Conservation (phyloP, 108 stramenopile genomes). For the Mayamaea pseudoterrestris region DNA sequence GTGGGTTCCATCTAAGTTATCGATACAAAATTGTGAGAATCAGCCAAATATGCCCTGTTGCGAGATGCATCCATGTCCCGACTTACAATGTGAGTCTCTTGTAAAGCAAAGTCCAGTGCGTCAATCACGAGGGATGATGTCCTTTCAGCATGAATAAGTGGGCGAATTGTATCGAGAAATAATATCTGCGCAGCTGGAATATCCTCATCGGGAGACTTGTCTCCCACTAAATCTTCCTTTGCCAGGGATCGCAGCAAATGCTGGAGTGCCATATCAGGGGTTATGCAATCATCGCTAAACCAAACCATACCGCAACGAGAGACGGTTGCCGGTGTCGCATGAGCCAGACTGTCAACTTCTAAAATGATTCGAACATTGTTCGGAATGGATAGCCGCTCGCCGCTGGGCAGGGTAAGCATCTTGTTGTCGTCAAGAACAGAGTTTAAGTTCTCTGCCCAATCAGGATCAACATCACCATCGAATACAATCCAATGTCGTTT, state of each 20-base stretch:
- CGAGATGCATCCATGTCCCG: no score
- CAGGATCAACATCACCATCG: conserved; percentile 89
- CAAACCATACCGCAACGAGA: conserved; percentile 99
- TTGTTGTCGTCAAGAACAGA: conserved; percentile 95
- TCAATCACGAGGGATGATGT: conserved; percentile 64
- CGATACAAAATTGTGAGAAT: no score
- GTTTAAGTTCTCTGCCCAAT: conserved; percentile 27
- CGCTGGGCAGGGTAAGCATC: conserved; percentile 89
- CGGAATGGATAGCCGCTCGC: conserved; percentile 86
- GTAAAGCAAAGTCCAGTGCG: conserved; percentile 63
- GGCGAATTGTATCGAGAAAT: conserved; percentile 58
- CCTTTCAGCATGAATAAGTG: conserved; percentile 39
- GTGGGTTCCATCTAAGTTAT: conserved; percentile 92
- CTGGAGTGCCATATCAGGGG: conserved; percentile 66
- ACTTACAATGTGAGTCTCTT: conserved; percentile 68
- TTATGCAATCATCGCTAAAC: conserved; percentile 88
- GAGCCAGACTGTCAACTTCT: conserved; percentile 89
- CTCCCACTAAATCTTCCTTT: conserved; percentile 28
- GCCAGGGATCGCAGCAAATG: conserved; percentile 41
- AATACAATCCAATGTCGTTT: conserved; percentile 92
- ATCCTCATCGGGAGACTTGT: conserved; percentile 6
- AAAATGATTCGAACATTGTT: conserved; percentile 82
- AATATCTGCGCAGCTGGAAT: conserved; percentile 47
- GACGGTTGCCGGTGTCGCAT: conserved; percentile 97
- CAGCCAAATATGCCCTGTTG: no score